A percentile compares a stretch with the other conserved stretches of the same genome.
Conservation (phyloP, 2,329 filamentous ascomycete genomes). For the Sclerotinia sclerotiorum region DNA sequence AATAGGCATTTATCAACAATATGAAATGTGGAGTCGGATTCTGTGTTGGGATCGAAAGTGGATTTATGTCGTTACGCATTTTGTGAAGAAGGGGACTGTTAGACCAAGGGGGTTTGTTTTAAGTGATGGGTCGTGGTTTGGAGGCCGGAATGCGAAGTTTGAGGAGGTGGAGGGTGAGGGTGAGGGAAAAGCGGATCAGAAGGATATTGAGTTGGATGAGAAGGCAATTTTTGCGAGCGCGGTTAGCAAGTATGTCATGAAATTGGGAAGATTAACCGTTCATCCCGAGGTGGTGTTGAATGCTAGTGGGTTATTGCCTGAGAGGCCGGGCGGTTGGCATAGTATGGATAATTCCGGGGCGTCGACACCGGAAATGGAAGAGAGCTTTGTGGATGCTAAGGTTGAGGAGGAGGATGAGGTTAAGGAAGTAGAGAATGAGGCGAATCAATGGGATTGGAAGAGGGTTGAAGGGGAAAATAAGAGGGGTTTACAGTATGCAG, state of each 20-base stretch:
- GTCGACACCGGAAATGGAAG: constrained; percentile 32
- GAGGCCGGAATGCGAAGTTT: constrained; percentile 42
- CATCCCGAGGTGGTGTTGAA: constrained; percentile 75
- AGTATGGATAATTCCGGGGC: constrained; percentile 39
- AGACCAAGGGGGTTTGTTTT: constrained; percentile 50
- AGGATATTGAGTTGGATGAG: constrained; percentile 47
- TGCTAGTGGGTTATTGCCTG: constrained; percentile 71
- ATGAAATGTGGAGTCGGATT: constrained; percentile 72
- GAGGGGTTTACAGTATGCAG: constrained; percentile 55
- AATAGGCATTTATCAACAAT: constrained; percentile 66
- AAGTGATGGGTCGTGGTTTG: constrained; percentile 45
- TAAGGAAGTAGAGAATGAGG: constrained; percentile 20
- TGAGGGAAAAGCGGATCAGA: constrained; percentile 35
- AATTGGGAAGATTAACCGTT: constrained; percentile 78
- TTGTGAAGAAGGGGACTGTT: constrained; percentile 62
- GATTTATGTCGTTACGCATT: constrained; percentile 75
- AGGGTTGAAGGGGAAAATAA: constrained; percentile 55
- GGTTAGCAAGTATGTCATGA: constrained; percentile 79
- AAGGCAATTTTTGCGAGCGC: constrained; percentile 70
- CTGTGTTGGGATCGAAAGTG: constrained; percentile 79
- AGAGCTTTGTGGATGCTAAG: constrained; percentile 13
- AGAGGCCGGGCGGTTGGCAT: constrained; percentile 66
- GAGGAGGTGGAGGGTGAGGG: constrained; percentile 44
- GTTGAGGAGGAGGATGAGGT: constrained; percentile 21
- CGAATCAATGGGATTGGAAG: constrained; percentile 55